Percentiles rank a stretch among this genome's conserved stretches.
phyloP scores from a whole-genome alignment of 106 monocot genomes.

The Acanthochlamys bracteata region DNA sequence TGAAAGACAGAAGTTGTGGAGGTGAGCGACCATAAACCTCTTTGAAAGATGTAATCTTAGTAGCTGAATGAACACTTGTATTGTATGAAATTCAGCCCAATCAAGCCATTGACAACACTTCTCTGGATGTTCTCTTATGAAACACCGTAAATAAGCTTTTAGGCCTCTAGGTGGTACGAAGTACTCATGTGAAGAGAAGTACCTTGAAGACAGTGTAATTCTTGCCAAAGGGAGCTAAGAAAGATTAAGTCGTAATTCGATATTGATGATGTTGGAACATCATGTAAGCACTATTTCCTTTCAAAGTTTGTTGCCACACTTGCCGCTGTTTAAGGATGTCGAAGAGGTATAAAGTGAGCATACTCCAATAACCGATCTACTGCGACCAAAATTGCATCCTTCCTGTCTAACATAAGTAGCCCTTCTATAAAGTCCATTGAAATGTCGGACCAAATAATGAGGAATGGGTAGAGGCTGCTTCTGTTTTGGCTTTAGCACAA shows the following conservation, averaged over 20 bases:
- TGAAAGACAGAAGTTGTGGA: not conserved
- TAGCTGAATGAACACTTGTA: not conserved
- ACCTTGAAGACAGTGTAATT: not conserved
- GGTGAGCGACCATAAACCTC: not conserved
- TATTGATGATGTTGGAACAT: not conserved
- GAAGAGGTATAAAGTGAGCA: not conserved
- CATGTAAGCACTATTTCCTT: not conserved
- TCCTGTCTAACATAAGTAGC: not conserved
- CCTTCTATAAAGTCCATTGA: conserved; percentile 6
- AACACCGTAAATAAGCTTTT: not conserved
- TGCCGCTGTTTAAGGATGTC: not conserved
- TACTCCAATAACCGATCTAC: not conserved
- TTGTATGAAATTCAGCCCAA: not conserved
- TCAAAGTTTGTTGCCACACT: not conserved
- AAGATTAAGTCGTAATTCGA: not conserved
- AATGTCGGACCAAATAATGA: conserved; percentile 3
- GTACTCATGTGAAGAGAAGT: not conserved
- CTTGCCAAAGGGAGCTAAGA: not conserved
- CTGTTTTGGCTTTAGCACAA: not conserved
- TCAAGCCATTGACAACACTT: not conserved
- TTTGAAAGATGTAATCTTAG: not conserved
- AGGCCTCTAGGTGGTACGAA: not conserved
- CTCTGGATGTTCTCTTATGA: not conserved
- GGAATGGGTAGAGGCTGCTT: conserved; percentile 7
- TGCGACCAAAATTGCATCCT: not conserved